Base-by-base conservation (phyloP, 129 eudicot species). In the Arctium minus region DNA sequence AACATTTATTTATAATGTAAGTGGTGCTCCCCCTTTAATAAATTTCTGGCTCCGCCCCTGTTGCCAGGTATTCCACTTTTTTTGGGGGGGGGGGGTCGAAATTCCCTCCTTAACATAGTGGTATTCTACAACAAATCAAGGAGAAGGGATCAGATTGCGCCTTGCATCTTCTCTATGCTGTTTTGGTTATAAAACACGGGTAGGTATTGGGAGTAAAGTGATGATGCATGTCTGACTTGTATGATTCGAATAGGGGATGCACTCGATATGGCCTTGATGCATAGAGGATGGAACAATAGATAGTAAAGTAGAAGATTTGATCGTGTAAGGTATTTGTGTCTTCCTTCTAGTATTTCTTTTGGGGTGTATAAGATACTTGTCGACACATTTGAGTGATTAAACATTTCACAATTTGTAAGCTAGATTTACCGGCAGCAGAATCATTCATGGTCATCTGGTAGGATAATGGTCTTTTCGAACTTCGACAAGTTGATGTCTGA, bases 21-120 rank as follows among this genome's bases (percentile, higher is more conserved):
- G 0, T 22, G 27, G 27, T 22, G 27, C 27, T 22, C 27, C 27
- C 27, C 27, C 27, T 22, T 22, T 22, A 22, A 22, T 22, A 22
- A 22, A 22, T 22, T 22, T 22, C 27, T 22, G 27, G 27, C 27
- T 22, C 27, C 27, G 27, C 27, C 27, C 27, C 27, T 22, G 27
- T 22, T 7, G 95, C 88, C 15, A 85, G 93, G 69, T 96, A 95
- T 82, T 89, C 92, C 31, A 96, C 97, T 56, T 96, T 93, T 37
- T n/a, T n/a, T n/a, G n/a, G n/a, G 27, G 27, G 27, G 27, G 27
- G 91, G 93, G 9, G 92, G 91, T 79, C 88, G 97, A 8, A 93
- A 91, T 82, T 96, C 95, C 0, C 99, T 98, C 33, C 92, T 93
- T 53, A 46, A 9, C 56, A 46, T 46, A 46, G 56, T 10, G 15